Evolutionary conservation across 2,329 filamentous ascomycete genomes (phyloP).

Genomic region (Pseudogymnoascus sp.): DNA sequence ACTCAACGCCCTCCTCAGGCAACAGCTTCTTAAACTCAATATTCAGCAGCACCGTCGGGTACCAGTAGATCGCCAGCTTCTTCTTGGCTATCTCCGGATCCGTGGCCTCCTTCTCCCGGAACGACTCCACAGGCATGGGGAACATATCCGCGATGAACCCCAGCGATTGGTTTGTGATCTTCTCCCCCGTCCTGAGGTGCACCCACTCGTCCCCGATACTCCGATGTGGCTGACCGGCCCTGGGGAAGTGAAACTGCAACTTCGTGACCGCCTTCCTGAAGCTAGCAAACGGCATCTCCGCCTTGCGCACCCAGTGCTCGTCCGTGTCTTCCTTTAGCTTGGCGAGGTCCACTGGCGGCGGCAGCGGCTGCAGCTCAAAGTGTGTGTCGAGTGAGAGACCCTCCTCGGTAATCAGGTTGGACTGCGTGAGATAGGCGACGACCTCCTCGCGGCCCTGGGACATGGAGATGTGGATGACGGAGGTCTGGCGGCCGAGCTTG

Average conservation of each 20-base stretch:
- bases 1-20: slow-evolving; percentile 60
- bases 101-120: slow-evolving; percentile 26
- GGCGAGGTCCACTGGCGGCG: slow-evolving; percentile 32
- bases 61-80: slow-evolving; percentile 29
- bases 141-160: slow-evolving; percentile 63
- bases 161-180: slow-evolving; percentile 55
- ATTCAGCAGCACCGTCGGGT: slow-evolving; percentile 59
- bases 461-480: slow-evolving; percentile 54
- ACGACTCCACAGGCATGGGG: slow-evolving; percentile 54
- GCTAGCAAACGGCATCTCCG: slow-evolving; percentile 21
- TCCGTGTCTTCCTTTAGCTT: slow-evolving; percentile 37
- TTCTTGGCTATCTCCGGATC: slow-evolving; percentile 20
- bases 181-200: slow-evolving; percentile 48
- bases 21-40: slow-evolving; percentile 69
- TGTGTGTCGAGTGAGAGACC: slow-evolving; percentile 48
- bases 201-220: slow-evolving; percentile 58
- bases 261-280: slow-evolving; percentile 34
- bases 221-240: slow-evolving; percentile 33
- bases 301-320: slow-evolving; percentile 33
- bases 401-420: slow-evolving; percentile 49
- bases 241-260: slow-evolving; percentile 44
- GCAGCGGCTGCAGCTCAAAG: slow-evolving; percentile 39
- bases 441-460: slow-evolving; percentile 51
- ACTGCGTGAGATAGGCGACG: slow-evolving; percentile 56
- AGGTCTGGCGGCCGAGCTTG: slow-evolving; percentile 57